Percentiles rank a stretch among this genome's conserved stretches.
Evolutionary conservation across 345 rosid species (phyloP).

Genomic region (Citrus inodora): DNA sequence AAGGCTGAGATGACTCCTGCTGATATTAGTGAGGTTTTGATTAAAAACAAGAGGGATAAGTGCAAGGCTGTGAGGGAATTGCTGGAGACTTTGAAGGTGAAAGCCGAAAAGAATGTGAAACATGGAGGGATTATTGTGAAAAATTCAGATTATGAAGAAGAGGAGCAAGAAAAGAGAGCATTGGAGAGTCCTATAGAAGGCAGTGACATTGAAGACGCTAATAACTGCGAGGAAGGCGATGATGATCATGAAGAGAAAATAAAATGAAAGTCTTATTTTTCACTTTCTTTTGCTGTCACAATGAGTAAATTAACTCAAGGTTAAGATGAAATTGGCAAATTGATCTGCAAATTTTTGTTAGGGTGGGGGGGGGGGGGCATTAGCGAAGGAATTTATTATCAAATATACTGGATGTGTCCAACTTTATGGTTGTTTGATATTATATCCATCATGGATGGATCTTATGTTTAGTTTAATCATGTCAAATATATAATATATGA

Average conservation of each 20-base stretch:
- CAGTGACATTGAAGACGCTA: constrained; percentile 21
- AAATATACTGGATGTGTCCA: constrained; percentile 3
- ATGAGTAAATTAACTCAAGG: neutral
- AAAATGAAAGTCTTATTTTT: neutral
- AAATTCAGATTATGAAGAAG: constrained; percentile 31
- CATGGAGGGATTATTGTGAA: constrained; percentile 26
- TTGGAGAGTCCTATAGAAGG: constrained; percentile 57
- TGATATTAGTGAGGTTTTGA: constrained; percentile 78
- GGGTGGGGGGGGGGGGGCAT: neutral
- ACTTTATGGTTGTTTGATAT: constrained; percentile 2
- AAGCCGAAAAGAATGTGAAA: constrained; percentile 42
- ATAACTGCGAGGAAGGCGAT: constrained; percentile 22
- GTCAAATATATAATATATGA: constrained; percentile 2
- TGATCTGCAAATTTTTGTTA: constrained; percentile 10
- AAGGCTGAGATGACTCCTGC: constrained; percentile 92
- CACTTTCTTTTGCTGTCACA: neutral
- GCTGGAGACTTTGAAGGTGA: constrained; percentile 42
- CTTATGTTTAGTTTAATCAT: constrained; percentile 11
- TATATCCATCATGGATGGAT: neutral
- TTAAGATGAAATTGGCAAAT: neutral
- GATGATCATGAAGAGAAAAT: constrained; percentile 39
- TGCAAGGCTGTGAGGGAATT: constrained; percentile 58
- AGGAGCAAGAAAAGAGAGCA: constrained; percentile 81
- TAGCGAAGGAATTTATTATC: neutral
- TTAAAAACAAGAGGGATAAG: constrained; percentile 62